These are phyloP conservation scores for Saitozyma podzolica DNA, from an alignment of 768 basidiomycete genomes.

Conservation along the genomic window DNA sequence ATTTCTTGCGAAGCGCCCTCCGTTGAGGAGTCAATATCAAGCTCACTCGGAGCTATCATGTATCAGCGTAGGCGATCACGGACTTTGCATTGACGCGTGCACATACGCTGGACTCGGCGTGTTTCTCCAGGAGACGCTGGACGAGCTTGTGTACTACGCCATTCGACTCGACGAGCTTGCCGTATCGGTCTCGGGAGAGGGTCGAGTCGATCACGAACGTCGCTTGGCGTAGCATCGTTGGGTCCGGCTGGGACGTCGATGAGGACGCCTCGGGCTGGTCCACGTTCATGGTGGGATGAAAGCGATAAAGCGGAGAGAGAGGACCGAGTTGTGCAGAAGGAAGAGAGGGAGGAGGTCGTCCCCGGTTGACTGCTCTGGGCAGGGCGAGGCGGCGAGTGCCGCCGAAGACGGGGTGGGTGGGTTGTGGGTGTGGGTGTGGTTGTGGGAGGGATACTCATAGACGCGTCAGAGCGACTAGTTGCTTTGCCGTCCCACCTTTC, in stretches of 20 bases:
- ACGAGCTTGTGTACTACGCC: conserved; percentile 39
- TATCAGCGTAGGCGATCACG: conserved; percentile 12
- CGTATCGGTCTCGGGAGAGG: conserved; percentile 25
- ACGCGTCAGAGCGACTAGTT: too few relatives aligned
- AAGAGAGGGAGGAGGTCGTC: too few relatives aligned
- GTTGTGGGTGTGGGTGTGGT: too few relatives aligned
- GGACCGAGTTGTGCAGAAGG: too few relatives aligned
- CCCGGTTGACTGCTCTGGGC: too few relatives aligned
- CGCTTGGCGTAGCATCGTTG: conserved; percentile 12
- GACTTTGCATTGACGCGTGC: conserved; percentile 13
- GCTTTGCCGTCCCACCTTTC: too few relatives aligned
- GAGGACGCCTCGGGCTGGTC: conserved; percentile 32
- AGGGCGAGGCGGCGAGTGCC: too few relatives aligned
- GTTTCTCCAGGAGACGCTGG: conserved; percentile 42
- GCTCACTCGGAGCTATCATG: neutral
- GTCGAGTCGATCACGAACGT: conserved; percentile 35
- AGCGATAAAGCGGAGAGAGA: too few relatives aligned
- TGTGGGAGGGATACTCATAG: too few relatives aligned
- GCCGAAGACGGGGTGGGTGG: too few relatives aligned
- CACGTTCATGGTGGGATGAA: conserved; percentile 4
- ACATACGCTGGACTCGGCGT: conserved; percentile 6
- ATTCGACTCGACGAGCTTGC: conserved; percentile 31
- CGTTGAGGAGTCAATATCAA: neutral
- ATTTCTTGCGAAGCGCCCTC: neutral
- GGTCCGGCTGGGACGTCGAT: conserved; percentile 7